phyloP scores from a whole-genome alignment of 2,329 filamentous ascomycete species.

The Penicillium sp. region DNA sequence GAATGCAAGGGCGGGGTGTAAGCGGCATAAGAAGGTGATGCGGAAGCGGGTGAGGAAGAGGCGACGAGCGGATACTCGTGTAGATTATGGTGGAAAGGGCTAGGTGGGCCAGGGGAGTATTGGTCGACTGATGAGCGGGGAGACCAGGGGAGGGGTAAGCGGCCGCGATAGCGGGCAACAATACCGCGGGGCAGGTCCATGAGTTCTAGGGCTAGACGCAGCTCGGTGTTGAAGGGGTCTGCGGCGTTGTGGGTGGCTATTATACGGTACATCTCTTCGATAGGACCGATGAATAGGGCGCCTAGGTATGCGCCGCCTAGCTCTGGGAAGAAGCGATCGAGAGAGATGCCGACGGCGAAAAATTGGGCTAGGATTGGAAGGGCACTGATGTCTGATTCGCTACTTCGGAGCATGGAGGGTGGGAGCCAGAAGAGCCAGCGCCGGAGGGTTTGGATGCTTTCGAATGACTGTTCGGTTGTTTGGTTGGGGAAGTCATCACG shows the following conservation, averaged over 20 bases:
- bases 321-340: slow-evolving; percentile 89
- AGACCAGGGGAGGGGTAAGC: slow-evolving; percentile 69
- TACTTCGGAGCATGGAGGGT: slow-evolving; percentile 74
- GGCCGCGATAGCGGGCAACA: slow-evolving; percentile 65
- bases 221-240: slow-evolving; percentile 55
- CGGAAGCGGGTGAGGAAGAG: slow-evolving; percentile 40
- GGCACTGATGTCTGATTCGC: slow-evolving; percentile 71
- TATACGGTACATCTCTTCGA: slow-evolving; percentile 80
- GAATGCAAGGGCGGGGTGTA: slow-evolving; percentile 45
- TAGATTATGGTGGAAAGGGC: slow-evolving; percentile 33
- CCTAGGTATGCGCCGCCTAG: slow-evolving; percentile 87
- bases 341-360: slow-evolving; percentile 80
- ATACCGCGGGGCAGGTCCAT: slow-evolving; percentile 73
- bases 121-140: slow-evolving; percentile 38
- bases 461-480: slow-evolving; percentile 80
- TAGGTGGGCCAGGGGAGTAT: slow-evolving; percentile 38
- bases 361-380: slow-evolving; percentile 85
- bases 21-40: slow-evolving; percentile 37
- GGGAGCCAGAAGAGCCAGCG: slow-evolving; percentile 97
- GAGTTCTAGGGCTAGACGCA: slow-evolving; percentile 62
- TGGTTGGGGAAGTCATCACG: slow-evolving; percentile 68
- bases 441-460: slow-evolving; percentile 80
- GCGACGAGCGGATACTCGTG: slow-evolving; percentile 33
- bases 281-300: slow-evolving; percentile 71
- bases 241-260: slow-evolving; percentile 67